Evolutionary conservation across 495 filamentous ascomycete species (phyloP).

Genomic region (Xylaria castorea): DNA sequence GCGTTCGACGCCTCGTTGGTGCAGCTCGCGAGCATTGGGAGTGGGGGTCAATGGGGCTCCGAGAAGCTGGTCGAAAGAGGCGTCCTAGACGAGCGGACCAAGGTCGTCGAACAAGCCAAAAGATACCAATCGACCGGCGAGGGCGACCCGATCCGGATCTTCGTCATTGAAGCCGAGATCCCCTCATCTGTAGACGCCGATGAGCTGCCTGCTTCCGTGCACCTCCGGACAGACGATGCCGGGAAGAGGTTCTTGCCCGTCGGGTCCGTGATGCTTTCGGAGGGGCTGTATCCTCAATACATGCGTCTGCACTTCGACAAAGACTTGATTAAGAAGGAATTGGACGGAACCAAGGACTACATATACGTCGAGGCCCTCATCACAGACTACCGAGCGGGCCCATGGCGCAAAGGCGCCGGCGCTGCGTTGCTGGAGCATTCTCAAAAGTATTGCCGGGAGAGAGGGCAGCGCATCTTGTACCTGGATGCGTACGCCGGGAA

Average conservation of each 20-base stretch:
- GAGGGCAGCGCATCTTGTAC: background rate
- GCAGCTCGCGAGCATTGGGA: slow-evolving; percentile 14
- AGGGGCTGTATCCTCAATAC: slow-evolving; percentile 13
- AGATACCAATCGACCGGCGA: slow-evolving; percentile 17
- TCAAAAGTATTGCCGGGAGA: background rate
- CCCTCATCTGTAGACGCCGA: background rate
- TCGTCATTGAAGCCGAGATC: slow-evolving; percentile 23
- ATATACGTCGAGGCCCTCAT: slow-evolving; percentile 21
- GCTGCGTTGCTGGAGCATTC: slow-evolving; percentile 12
- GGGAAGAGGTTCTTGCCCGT: slow-evolving; percentile 8
- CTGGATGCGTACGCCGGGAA: slow-evolving; percentile 8
- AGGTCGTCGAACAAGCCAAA: background rate
- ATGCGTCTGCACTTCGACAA: background rate
- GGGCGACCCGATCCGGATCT: slow-evolving; percentile 7
- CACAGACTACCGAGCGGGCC: background rate
- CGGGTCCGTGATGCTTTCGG: slow-evolving; percentile 18
- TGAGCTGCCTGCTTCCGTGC: slow-evolving; percentile 11
- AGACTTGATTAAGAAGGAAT: background rate
- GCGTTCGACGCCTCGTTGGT: slow-evolving; percentile 17
- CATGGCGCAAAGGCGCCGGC: slow-evolving; percentile 21
- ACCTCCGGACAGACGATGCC: background rate
- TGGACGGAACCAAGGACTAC: slow-evolving; percentile 16
- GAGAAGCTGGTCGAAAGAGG: background rate
- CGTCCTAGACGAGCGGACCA: background rate
- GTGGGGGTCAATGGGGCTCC: slow-evolving; percentile 14